Evolutionary conservation across 2,329 filamentous ascomycete species (phyloP).

Genomic region (Pestalotiopsis fici): DNA sequence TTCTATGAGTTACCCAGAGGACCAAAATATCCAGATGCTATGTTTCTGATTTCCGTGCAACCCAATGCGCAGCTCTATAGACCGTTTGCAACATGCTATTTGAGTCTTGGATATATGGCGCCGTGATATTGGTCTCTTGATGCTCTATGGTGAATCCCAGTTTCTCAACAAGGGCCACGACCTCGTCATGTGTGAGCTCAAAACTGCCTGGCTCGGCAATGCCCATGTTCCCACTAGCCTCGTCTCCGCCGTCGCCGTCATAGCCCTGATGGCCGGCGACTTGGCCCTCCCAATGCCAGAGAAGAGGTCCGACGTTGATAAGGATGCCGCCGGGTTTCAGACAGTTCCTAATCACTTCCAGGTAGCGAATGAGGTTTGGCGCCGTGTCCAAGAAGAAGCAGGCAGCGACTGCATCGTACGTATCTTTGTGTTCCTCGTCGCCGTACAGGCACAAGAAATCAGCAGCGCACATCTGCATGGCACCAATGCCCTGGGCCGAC

Average conservation of each 20-base stretch:
- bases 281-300: conserved; percentile 93
- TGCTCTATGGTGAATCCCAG: conserved; percentile 77
- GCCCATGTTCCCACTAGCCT: conserved; percentile 55
- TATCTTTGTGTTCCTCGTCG: conserved; percentile 57
- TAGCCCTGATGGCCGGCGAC: conserved; percentile 58
- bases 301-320: conserved; percentile 85
- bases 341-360: conserved; percentile 80
- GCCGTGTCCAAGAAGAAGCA: conserved; percentile 98
- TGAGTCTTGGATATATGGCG: conserved; percentile 85
- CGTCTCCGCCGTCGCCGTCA: conserved; percentile 51
- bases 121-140: conserved; percentile 59
- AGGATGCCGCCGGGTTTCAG: conserved; percentile 77
- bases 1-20: neutral
- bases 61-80: conserved; percentile 82
- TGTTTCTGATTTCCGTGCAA: conserved; percentile 69
- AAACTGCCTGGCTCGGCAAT: conserved; percentile 90
- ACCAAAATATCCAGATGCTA: neutral
- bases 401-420: conserved; percentile 81
- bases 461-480: conserved; percentile 90
- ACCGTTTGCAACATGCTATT: conserved; percentile 83
- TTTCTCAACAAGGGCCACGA: conserved; percentile 71
- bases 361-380: conserved; percentile 86
- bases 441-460: conserved; percentile 91
- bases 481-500: conserved; percentile 42
- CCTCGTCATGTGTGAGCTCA: conserved; percentile 88